Evolutionary conservation across 257 asterid genomes (phyloP), one percentile per base, ranked within the genome.

Genomic region (Coffea eugenioides): DNA sequence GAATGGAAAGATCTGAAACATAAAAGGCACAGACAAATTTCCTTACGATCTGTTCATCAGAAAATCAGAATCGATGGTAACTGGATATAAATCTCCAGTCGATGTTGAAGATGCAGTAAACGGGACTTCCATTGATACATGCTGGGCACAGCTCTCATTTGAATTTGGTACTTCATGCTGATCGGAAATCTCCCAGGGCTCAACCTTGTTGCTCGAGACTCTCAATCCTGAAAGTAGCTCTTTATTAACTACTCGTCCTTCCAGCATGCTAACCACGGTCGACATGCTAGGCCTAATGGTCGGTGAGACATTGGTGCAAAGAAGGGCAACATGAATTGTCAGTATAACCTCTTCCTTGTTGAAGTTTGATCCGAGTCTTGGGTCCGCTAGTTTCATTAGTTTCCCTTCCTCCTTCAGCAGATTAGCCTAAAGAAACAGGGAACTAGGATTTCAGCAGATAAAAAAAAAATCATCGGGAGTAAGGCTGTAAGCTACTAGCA

Each of bases 251-350:
- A 68, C 76, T 65, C 71, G 82, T 18, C 94, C 92, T 78, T 89
- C 97, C 1, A 92, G 90, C 83, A 90, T 85, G 88, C 93, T 87
- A 25, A 92, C 91, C 25, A 88, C 93, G 0, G 81, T 80, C 1
- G 97, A 89, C 95, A 92, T 92, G 15, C 41, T 86, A 31, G 97
- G 97, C 80, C 97, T 88, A 68, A 77, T 89, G 0, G 89, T 73
- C 2, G 91, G 79, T 13, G 82, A 75, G 4, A 69, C 78, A 69
- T 86, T 80, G 8, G 97, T 81, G 86, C 97, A 92, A 8, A 48
- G 89, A 67, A 92, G 91, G 9, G 85, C 95, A 25, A 92, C 77
- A 36, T 82, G 79, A 69, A 92, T 84, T 36, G 90, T 80, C 5
- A 68, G 49, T 77, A 82, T 68, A 16, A 82, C 90, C 79, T 87